Evolutionary conservation across 805 yeast species (phyloP), one percentile per base, ranked within the genome.

Genomic region (Teunomyces cretensis): DNA sequence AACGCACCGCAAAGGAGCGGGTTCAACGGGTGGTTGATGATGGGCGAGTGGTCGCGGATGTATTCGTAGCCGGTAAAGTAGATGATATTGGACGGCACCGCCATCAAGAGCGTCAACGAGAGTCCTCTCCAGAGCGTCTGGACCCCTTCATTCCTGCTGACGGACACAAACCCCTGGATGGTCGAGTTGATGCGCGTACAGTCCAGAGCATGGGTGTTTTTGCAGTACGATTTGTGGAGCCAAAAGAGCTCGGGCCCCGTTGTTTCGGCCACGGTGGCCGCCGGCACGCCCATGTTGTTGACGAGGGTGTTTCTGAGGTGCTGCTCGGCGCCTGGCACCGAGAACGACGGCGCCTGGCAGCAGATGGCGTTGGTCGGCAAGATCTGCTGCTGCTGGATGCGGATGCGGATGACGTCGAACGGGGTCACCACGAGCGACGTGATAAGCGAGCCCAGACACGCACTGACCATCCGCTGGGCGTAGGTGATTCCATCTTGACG

Each of bases 11-110:
- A 89, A 0, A 88, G 19, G 36, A 92, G 64, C 1, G 99, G 97
- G 52, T 88, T 89, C 16, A 86, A 55, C 0, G 89, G 84, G 32
- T 62, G 61, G 24, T 52, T 47, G 4, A 46, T 43, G 14, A 71
- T 52, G 4, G 74, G 74, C 0, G 92, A 83, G n/a, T 73, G 65
- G 56, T 88, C 96, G 53, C 96, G 70, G 39, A 92, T 69, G 48
- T 84, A 79, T 55, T 94, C 99, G 62, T 94, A 94, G 0, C 97
- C 96, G 1, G 95, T 86, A 68, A 89, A 94, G 63, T 94, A 94
- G 5, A 94, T 91, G 48, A 94, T 86, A 55, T 92, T 94, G 0
- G 97, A 79, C 1, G 99, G 99, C 1, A 91, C 76, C 0, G 97
- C 88, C 96, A 94, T 94, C 11, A 86, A 46, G 14, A 94, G 67